A percentile compares a stretch with the other conserved stretches of the same genome.
Conservation (phyloP, 768 basidiomycete genomes). For the Obba rivulosa region DNA sequence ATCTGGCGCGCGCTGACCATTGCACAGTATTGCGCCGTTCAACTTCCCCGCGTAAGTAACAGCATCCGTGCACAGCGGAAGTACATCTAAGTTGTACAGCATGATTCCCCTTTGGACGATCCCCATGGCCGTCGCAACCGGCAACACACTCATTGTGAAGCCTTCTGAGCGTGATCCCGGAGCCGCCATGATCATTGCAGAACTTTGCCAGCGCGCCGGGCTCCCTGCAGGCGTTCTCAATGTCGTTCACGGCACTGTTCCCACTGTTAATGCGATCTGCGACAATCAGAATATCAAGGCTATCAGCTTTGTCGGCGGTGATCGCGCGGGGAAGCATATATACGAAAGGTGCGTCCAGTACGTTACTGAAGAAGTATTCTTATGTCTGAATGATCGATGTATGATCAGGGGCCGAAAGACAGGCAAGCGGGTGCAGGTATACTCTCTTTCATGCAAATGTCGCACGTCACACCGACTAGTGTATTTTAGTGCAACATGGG, state of each 20-base stretch:
- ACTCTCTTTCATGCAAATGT: conserved; percentile 19
- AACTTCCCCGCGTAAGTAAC: conserved; percentile 78
- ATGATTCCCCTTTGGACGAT: conserved; percentile 99
- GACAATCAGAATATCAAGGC: conserved; percentile 89
- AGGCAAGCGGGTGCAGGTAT: conserved; percentile 83
- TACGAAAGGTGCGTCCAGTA: conserved; percentile 59
- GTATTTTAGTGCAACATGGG: conserved; percentile 79
- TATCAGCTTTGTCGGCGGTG: conserved; percentile 94
- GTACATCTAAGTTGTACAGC: conserved; percentile 27
- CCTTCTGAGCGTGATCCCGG: conserved; percentile 97
- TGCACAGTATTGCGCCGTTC: conserved; percentile 70
- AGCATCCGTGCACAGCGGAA: background rate
- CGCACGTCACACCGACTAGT: too few relatives aligned
- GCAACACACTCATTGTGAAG: conserved; percentile 92
- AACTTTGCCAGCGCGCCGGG: conserved; percentile 84
- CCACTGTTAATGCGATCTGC: conserved; percentile 91
- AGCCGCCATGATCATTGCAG: conserved; percentile 96
- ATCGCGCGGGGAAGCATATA: conserved; percentile 90
- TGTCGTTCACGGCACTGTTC: conserved; percentile 84
- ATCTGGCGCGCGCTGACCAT: background rate
- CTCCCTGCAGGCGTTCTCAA: conserved; percentile 87
- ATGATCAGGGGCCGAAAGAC: conserved; percentile 69
- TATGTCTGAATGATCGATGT: conserved; percentile 1
- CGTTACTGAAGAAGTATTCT: background rate
- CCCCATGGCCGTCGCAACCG: conserved; percentile 81